Conservation (phyloP, 306 rosid species). For the Notholithocarpus densiflorus region DNA sequence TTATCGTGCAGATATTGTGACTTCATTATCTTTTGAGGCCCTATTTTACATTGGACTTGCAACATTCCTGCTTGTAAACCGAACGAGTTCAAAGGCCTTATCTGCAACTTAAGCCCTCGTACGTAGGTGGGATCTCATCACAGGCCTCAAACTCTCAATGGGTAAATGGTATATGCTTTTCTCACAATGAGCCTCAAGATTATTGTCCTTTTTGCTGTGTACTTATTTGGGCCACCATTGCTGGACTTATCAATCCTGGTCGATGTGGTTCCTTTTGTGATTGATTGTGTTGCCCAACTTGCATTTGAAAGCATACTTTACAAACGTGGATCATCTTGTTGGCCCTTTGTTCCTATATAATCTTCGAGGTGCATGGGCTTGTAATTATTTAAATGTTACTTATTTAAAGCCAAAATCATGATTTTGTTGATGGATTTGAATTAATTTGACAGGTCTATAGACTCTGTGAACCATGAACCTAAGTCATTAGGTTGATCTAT, state of each 20-base stretch:
- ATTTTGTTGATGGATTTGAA: too few species aligned
- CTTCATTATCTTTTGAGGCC: conserved; percentile 15
- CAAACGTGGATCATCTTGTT: background rate
- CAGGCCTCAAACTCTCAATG: conserved; percentile 48
- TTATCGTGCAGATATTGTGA: background rate
- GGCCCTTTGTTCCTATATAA: too few species aligned
- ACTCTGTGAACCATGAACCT: too few species aligned
- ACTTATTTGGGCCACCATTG: conserved; percentile 33
- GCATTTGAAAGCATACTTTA: conserved; percentile 30
- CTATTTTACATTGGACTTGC: conserved; percentile 3
- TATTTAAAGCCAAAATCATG: too few species aligned
- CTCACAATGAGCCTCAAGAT: conserved; percentile 35
- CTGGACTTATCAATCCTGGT: conserved; percentile 38
- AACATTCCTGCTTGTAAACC: conserved; percentile 28
- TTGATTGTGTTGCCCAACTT: conserved; percentile 34
- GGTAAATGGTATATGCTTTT: conserved; percentile 36
- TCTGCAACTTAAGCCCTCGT: conserved; percentile 33
- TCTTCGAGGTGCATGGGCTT: too few species aligned
- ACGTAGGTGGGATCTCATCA: conserved; percentile 46
- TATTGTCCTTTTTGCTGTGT: conserved; percentile 36
- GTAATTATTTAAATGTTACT: too few species aligned
- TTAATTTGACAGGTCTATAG: too few species aligned
- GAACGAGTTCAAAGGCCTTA: conserved; percentile 38
- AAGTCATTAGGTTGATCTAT: too few species aligned
- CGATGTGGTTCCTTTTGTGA: conserved; percentile 32